Base-by-base conservation (phyloP, 805 yeast species). In the Millerozyma acaciae region DNA sequence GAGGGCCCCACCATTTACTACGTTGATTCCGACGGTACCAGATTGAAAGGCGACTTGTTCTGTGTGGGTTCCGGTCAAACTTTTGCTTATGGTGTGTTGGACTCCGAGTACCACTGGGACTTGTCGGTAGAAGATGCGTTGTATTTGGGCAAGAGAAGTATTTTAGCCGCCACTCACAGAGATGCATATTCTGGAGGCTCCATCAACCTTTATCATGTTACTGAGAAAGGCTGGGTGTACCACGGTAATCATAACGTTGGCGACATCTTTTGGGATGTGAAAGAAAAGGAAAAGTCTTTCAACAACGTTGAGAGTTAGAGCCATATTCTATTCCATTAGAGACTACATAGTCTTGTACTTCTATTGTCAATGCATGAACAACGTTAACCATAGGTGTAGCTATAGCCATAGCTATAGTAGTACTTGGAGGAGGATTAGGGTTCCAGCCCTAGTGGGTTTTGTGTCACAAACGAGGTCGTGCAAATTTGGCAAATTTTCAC, bases 51-150 rank as follows among this genome's bases (percentile, higher is more conserved):
- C 35, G 96, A 90, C 55, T 49, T 89, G 44, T 93, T 93, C 64
- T 87, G 96, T 70, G 98, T 93, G 20, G 98, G 98, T 29, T 90
- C 97, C 1, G 98, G 98, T 63, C 98, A 93, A 68, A 93, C 98
- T 2, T 93, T 93, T 65, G 98, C 98, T 7, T 93, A 93, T 55
- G 98, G 98, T 73, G 98, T 93, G 15, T 71, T 93, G 45, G 98
- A 93, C 59, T 78, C 95, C 21, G 89, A 85, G 50, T 85, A 87
- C 64, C 76, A 73, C 49, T 88, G 96, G 96, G 97, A 93, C 53
- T 65, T 93, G 42, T 58, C 86, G 2, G 90, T 85, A 3, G 97
- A 93, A 43, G 97, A 93, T 43, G 97, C 97, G 3, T 73, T 93
- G 43, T 84, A 84, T 51, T 72, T 93, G 45, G 98, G 98, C 47